Percentiles rank a stretch among this genome's conserved stretches.
These are phyloP conservation scores for Phyllostachys edulis DNA, from an alignment of 176 grass and related monocot genomes.

Conservation along the genomic window DNA sequence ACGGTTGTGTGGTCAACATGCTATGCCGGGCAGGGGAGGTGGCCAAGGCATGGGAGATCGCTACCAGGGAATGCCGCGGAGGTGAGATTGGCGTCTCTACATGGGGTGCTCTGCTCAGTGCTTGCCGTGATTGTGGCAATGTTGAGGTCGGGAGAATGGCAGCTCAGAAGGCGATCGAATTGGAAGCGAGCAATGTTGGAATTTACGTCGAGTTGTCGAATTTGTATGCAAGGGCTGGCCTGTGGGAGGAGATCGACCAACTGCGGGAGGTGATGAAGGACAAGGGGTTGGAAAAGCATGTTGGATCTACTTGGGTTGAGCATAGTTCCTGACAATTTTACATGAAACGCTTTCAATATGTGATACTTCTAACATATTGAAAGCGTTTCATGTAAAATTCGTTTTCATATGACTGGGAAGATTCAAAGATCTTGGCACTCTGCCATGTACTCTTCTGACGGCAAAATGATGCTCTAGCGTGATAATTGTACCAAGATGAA, in stretches of 20 bases:
- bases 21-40: slow-evolving; percentile 54
- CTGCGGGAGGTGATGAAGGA: slow-evolving; percentile 51
- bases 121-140: slow-evolving; percentile 38
- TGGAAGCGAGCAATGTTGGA: slow-evolving; percentile 53
- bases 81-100: slow-evolving; percentile 28
- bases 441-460: background rate
- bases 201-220: slow-evolving; percentile 62
- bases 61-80: slow-evolving; percentile 26
- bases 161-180: slow-evolving; percentile 58
- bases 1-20: slow-evolving; percentile 58
- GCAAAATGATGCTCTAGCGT: background rate
- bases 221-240: slow-evolving; percentile 58
- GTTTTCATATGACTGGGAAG: background rate
- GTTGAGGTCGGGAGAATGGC: slow-evolving; percentile 49
- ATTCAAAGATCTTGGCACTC: background rate
- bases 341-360: no score
- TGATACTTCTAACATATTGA: background rate
- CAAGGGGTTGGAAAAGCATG: slow-evolving; percentile 57
- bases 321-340: slow-evolving; percentile 25
- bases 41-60: slow-evolving; percentile 56
- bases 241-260: slow-evolving; percentile 56
- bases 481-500: background rate
- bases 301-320: slow-evolving; percentile 48
- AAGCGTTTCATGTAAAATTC: background rate
- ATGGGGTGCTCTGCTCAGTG: slow-evolving; percentile 63